Evolutionary conservation across 768 basidiomycete genomes (phyloP).

Genomic region (Coprinellus micaceus): DNA sequence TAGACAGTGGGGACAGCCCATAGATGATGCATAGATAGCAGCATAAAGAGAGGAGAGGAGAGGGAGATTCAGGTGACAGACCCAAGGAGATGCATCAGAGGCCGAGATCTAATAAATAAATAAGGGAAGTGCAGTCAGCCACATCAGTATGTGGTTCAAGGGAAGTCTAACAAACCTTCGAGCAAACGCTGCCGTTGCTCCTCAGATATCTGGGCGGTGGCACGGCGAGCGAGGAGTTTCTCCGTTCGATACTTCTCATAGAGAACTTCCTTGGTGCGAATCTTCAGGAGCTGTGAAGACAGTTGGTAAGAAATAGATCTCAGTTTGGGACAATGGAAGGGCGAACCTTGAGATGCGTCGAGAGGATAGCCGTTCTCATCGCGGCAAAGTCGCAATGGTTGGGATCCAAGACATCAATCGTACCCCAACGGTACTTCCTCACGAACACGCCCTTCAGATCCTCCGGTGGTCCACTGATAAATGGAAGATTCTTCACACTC

Average conservation of each 20-base stretch:
- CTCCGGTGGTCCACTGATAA: conserved; percentile 56
- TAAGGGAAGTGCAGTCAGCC: background rate
- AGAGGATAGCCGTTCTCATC: conserved; percentile 77
- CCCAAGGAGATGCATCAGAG: conserved; percentile 9
- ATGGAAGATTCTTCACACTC: conserved; percentile 34
- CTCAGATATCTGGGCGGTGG: conserved; percentile 73
- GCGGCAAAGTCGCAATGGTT: conserved; percentile 86
- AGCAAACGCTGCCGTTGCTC: conserved; percentile 69
- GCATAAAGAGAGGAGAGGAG: background rate
- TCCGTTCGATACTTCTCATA: conserved; percentile 94
- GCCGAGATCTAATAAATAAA: conserved; percentile 22
- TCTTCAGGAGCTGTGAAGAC: conserved; percentile 63
- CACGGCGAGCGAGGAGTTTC: conserved; percentile 83
- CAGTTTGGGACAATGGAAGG: too few relatives aligned
- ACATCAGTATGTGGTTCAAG: background rate
- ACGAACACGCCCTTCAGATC: conserved; percentile 72
- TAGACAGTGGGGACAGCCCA: too few relatives aligned
- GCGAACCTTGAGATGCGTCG: conserved; percentile 79
- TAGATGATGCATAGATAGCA: background rate
- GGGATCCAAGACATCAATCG: conserved; percentile 80
- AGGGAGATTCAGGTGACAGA: too few relatives aligned
- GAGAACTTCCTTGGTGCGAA: conserved; percentile 80
- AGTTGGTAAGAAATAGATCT: too few relatives aligned
- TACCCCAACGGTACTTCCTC: conserved; percentile 85
- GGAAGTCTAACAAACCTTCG: conserved; percentile 51